Conservation (phyloP, 768 basidiomycete genomes). For the Gymnopilus dilepis region DNA sequence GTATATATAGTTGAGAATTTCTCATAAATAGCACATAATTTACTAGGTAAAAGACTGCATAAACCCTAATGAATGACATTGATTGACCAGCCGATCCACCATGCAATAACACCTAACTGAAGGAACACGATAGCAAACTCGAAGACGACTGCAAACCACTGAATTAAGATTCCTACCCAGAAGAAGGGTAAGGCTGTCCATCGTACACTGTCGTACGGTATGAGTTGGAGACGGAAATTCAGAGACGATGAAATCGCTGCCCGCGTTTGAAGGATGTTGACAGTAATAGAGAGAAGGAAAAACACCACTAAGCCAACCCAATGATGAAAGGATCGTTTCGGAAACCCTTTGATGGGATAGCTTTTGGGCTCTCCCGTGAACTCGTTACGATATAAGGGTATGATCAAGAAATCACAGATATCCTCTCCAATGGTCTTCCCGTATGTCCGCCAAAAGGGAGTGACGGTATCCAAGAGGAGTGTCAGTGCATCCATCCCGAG, state of each 20-base stretch:
- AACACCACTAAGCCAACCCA: constrained; percentile 68
- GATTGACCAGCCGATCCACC: constrained; percentile 81
- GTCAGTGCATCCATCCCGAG: constrained; percentile 80
- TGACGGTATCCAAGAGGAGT: constrained; percentile 74
- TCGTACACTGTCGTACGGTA: constrained; percentile 64
- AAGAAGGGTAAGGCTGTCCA: constrained; percentile 69
- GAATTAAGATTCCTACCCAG: constrained; percentile 65
- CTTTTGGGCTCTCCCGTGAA: constrained; percentile 79
- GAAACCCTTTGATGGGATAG: constrained; percentile 63
- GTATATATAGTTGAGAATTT: neutral
- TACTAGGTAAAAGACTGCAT: constrained; percentile 18
- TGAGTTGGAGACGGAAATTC: constrained; percentile 61
- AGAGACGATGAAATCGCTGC: constrained; percentile 59
- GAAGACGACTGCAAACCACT: constrained; percentile 68
- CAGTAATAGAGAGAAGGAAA: constrained; percentile 48
- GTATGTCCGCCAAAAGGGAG: constrained; percentile 82
- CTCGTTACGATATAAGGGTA: constrained; percentile 83
- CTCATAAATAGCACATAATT: constrained; percentile 29
- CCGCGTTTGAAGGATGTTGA: constrained; percentile 61
- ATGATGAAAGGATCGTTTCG: constrained; percentile 67
- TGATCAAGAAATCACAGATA: constrained; percentile 79
- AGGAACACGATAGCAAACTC: constrained; percentile 63
- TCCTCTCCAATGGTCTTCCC: constrained; percentile 85
- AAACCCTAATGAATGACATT: constrained; percentile 45
- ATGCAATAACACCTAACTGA: constrained; percentile 62